A percentile compares a stretch with the other conserved stretches of the same genome.
These are phyloP conservation scores for Plasmodium blacklocki DNA, from an alignment of 169 alveolate genomes.

Conservation along the genomic window DNA sequence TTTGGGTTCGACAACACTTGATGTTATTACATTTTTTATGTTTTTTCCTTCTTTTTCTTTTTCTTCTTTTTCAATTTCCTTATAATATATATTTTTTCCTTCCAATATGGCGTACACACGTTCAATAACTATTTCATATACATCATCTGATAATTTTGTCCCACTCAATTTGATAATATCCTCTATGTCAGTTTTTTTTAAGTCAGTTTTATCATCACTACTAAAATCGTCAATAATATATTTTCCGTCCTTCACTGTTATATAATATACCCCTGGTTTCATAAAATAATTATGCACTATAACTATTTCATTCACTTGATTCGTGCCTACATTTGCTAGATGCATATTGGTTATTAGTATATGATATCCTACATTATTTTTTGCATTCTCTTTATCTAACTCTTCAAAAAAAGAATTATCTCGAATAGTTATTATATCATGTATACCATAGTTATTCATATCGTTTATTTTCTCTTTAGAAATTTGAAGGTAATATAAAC, in stretches of 20 bases:
- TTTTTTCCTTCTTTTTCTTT: neutral
- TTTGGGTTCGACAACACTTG: neutral
- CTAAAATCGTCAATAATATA: neutral
- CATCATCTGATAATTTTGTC: neutral
- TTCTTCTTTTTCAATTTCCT: neutral
- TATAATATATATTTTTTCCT: neutral
- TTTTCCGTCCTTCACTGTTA: neutral
- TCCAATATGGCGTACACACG: neutral
- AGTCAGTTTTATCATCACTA: neutral
- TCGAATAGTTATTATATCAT: neutral
- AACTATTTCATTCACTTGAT: constrained; percentile 4
- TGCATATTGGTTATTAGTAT: too few species aligned
- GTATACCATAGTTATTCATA: neutral
- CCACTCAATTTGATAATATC: constrained; percentile 8
- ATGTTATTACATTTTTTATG: neutral
- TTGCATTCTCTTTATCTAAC: neutral
- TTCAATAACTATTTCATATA: constrained; percentile 4
- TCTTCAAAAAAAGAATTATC: neutral
- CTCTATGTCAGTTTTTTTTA: constrained; percentile 5
- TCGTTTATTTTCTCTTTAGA: constrained; percentile 4
- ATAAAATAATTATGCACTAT: constrained; percentile 13
- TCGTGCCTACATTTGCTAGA: neutral
- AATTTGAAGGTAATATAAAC: constrained; percentile 17
- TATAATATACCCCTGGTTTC: constrained; percentile 10
- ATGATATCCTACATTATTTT: neutral